Percentiles rank a stretch among this genome's conserved stretches.
Evolutionary conservation across 1,139 yeast genomes (phyloP).

Genomic region (Hanseniaspora uvarum): DNA sequence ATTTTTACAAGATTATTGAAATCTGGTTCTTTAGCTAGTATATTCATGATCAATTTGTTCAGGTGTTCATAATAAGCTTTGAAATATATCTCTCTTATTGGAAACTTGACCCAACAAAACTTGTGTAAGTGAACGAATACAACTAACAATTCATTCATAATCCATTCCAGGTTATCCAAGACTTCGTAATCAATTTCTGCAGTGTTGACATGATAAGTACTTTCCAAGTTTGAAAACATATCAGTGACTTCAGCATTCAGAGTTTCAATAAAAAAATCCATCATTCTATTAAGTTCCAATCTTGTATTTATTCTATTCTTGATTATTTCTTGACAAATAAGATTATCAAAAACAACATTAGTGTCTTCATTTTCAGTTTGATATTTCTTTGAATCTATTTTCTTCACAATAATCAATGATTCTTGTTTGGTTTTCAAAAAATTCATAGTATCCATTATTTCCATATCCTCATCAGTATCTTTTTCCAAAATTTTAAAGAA

Average conservation of each 20-base stretch:
- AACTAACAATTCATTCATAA: slow-evolving; percentile 65
- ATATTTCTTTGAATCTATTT: slow-evolving; percentile 26
- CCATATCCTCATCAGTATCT: slow-evolving; percentile 71
- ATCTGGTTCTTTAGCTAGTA: slow-evolving; percentile 65
- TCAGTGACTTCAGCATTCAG: slow-evolving; percentile 4
- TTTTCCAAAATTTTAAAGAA: slow-evolving; percentile 65
- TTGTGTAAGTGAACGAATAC: slow-evolving; percentile 49
- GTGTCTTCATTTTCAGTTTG: slow-evolving; percentile 20
- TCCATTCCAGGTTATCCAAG: slow-evolving; percentile 68
- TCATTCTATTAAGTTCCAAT: not conserved
- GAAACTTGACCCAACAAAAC: slow-evolving; percentile 67
- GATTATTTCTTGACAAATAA: slow-evolving; percentile 9
- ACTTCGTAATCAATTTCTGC: slow-evolving; percentile 10
- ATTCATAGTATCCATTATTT: slow-evolving; percentile 41
- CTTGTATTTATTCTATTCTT: slow-evolving; percentile 7
- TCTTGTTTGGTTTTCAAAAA: slow-evolving; percentile 30
- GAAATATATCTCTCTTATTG: slow-evolving; percentile 52
- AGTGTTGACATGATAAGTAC: slow-evolving; percentile 12
- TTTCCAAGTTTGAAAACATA: slow-evolving; percentile 17
- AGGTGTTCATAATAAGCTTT: slow-evolving; percentile 59
- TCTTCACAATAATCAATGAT: slow-evolving; percentile 21
- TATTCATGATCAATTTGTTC: slow-evolving; percentile 48
- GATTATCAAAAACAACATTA: slow-evolving; percentile 2
- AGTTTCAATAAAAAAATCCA: not conserved
- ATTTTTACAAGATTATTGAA: slow-evolving; percentile 53